Percentiles rank a stretch among this genome's conserved stretches.
phyloP scores from a whole-genome alignment of 1,139 yeast species.

The Pichia sp. region DNA sequence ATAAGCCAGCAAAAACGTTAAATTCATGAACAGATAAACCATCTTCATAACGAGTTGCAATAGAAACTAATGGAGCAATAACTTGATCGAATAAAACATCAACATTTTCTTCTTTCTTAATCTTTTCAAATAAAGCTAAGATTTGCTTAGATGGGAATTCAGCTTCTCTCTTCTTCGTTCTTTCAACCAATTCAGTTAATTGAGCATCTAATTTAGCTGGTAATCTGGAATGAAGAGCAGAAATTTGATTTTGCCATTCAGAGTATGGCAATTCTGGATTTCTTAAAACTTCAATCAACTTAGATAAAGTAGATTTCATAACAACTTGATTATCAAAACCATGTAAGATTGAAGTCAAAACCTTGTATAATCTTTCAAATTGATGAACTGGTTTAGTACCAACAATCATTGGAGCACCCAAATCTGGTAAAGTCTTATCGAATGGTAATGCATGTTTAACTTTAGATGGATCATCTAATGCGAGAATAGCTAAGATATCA shows the following conservation, averaged over 20 bases:
- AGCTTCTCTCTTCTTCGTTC: constrained; percentile 60
- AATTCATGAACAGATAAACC: constrained; percentile 86
- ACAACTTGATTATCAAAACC: constrained; percentile 96
- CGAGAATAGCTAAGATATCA: constrained; percentile 89
- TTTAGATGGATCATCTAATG: constrained; percentile 93
- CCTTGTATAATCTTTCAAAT: constrained; percentile 51
- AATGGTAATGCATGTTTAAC: constrained; percentile 95
- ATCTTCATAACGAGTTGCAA: constrained; percentile 63
- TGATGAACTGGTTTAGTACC: constrained; percentile 83
- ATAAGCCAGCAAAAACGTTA: constrained; percentile 60
- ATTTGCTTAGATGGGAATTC: constrained; percentile 93
- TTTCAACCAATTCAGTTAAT: constrained; percentile 58
- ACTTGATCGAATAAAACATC: constrained; percentile 47
- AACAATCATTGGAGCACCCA: constrained; percentile 74
- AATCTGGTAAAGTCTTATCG: constrained; percentile 87
- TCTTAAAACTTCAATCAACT: constrained; percentile 64
- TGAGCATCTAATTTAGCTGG: constrained; percentile 70
- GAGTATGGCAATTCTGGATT: constrained; percentile 84
- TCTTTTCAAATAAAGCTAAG: constrained; percentile 53
- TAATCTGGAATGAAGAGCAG: constrained; percentile 88
- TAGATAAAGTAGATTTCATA: constrained; percentile 74
- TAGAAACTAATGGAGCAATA: constrained; percentile 65
- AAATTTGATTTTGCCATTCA: constrained; percentile 80
- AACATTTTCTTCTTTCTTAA: constrained; percentile 39
- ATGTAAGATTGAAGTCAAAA: constrained; percentile 69